These are phyloP conservation scores for Aureobasidium leucospermi DNA, from an alignment of 2,329 filamentous ascomycete species.

Conservation along the genomic window DNA sequence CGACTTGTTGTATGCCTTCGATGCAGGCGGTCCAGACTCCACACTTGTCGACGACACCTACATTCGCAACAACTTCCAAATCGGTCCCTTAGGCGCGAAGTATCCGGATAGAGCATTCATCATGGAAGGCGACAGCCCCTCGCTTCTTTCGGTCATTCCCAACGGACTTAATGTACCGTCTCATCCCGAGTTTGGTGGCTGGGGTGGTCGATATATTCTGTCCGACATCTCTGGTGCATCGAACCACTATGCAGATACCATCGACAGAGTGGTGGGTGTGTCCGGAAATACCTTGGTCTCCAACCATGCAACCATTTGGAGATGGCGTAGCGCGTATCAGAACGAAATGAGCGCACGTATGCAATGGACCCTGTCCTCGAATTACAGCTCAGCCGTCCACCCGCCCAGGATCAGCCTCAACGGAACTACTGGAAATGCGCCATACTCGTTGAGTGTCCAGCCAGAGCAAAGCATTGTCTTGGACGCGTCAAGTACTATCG, in stretches of 20 bases:
- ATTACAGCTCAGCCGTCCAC: slow-evolving; percentile 36
- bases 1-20: slow-evolving; percentile 40
- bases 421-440: slow-evolving; percentile 30
- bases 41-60: slow-evolving; percentile 44
- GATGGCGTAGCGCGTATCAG: slow-evolving; percentile 47
- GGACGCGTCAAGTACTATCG: slow-evolving; percentile 41
- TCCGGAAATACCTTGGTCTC: slow-evolving; percentile 30
- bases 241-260: slow-evolving; percentile 31
- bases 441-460: slow-evolving; percentile 35
- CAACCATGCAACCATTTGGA: slow-evolving; percentile 46
- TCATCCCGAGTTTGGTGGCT: slow-evolving; percentile 41
- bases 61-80: slow-evolving; percentile 48
- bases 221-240: slow-evolving; percentile 29
- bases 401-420: slow-evolving; percentile 43
- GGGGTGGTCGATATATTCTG: slow-evolving; percentile 43
- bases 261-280: slow-evolving; percentile 30
- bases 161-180: slow-evolving; percentile 42
- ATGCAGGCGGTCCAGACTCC: slow-evolving; percentile 43
- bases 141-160: slow-evolving; percentile 43
- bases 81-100: slow-evolving; percentile 38
- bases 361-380: slow-evolving; percentile 37
- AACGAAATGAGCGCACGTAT: slow-evolving; percentile 44
- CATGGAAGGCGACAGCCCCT: slow-evolving; percentile 48
- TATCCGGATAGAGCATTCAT: slow-evolving; percentile 44
- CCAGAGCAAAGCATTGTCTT: slow-evolving; percentile 35